Evolutionary conservation across 208 protist species (phyloP), one percentile per base, ranked within the genome.

Genomic region (Crithidia mellificae): DNA sequence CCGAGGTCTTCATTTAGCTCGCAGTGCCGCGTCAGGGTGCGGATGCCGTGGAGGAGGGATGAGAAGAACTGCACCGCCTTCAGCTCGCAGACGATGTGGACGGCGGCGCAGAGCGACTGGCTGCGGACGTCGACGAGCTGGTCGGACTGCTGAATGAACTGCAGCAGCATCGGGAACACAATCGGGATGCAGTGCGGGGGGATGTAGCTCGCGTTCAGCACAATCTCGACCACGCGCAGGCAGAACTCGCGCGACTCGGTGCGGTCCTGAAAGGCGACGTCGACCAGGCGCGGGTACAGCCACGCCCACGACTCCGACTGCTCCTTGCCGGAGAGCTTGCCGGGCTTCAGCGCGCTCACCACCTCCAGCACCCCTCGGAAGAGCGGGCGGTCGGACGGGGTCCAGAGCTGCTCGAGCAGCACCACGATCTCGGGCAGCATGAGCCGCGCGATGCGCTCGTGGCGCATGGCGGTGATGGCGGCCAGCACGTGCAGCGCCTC

Each of bases 361-460:
- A 94, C 85, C 62, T 94, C 87, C 24, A 96, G 74, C 12, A 94
- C 84, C 24, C 74, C 89, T 39, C 88, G 85, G 67, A 96, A 96
- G 29, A 94, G 81, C 29, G 77, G 67, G 56, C 86, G 78, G 72
- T 96, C 91, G n/a, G 80, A 68, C 22, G 89, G 81, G 32, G 74
- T 83, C 89, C 91, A 96, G 19, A 96, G 77, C 72, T 93, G 87
- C 68, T 96, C 91, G 46, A 96, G 64, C 59, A 95, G 65, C 29
- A 94, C 88, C 29, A 96, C 91, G 57, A 96, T 92, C 70, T 96
- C 88, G 9, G 88, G 91, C 59, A 96, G 69, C 66, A 96, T 82
- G 12, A 88, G 77, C 7, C 86, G 82, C n/a, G 79, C 81, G 29
- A 94, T 87, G 68, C 86, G 86, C 69, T 96, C 89, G 70, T 96